Base-by-base conservation (phyloP, 768 basidiomycete genomes). In the Boletus patriciae region DNA sequence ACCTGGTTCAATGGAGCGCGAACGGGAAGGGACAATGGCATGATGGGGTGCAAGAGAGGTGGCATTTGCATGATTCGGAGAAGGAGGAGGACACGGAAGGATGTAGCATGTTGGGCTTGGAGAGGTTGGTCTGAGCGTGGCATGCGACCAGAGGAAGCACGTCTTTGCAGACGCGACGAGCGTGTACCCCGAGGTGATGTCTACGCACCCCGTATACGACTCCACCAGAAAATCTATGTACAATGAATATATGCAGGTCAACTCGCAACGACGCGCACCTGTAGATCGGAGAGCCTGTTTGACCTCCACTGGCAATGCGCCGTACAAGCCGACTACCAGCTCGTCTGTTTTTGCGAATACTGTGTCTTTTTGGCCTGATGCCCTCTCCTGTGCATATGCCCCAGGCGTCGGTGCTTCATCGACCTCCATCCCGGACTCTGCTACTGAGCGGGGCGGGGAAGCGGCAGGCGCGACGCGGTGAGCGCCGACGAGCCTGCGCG, bases 121-220 rank as follows among this genome's bases (percentile, higher is more conserved):
- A 11, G 69, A 70, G 36, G 82, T 83, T 27, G 87, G 85, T 68
- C 82, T 85, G 55, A 88, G 77, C 2, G 85, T 82, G 77, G 85
- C 80, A 74, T 92, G 87, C 58, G 89, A 87, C 90, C 90, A 92
- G 46, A 91, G 86, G 71, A 89, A 92, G 69, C 88, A 91, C 10
- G 87, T 89, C 64, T 83, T 81, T 8, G 77, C 73, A 25, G 90
- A 90, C 18, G 83, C 82, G 23, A 90, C 82, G 38, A 92, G 79
- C 12, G 89, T 83, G 66, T 88, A 91, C 8, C 88, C 88, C 10
- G 89, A 90, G 46, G 77, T 52, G 6, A 83, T 80, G 66, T 92
- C 90, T 21, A 91, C 83, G 46, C 80, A 82, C 45, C 90, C 90
- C 4, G 83, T 80, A 57, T 86, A 90, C 13, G 79, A 77, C 54